Base-by-base conservation (phyloP, 2,329 filamentous ascomycete species). In the Orbilia ellipsospora region DNA sequence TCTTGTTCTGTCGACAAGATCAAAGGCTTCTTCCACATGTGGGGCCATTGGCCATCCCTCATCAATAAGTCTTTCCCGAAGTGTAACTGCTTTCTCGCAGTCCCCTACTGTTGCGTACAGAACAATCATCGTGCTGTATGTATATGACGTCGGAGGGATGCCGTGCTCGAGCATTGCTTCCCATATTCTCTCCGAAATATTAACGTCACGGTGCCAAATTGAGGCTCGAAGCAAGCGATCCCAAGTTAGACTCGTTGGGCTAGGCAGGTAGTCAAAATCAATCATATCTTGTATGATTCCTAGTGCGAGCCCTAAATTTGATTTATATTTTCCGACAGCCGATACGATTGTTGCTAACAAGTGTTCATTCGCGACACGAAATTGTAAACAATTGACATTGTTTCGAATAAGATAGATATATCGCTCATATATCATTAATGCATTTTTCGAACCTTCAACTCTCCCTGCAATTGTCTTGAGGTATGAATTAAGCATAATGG, bases 241-340 rank as follows among this genome's bases (percentile, higher is more conserved):
- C 73, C 73, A 77, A 1, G 73, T 72, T 28, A 77, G 13, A 40
- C 56, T 66, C 0, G 73, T 72, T 7, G 73, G 73, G 16, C 52
- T 45, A 2, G 73, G 73, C 18, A 77, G 40, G 42, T 57, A 16
- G 12, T 45, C 42, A 16, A 72, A 66, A 40, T 72, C 73, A 42
- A 77, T 70, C 73, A 77, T 77, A 59, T 77, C 67, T 40, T 77
- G 73, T 13, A 77, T 55, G 23, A 77, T 67, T 7, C 66, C 65
- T n/a, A 77, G 40, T 36, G 73, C 73, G 6, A 66, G 16, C 7
- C 60, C 54, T 18, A 77, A 42, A 31, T 72, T 72, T 15, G 65
- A 63, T 54, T 68, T 70, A 42, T 72, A 66, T 50, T 26, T 55
- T 40, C 66, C 73, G 48, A 77, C 66, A 8, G 60, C 67, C 6